Evolutionary conservation across 2,329 filamentous ascomycete species (phyloP), one percentile per base, ranked within the genome.

Genomic region (Penicillium sp.): DNA sequence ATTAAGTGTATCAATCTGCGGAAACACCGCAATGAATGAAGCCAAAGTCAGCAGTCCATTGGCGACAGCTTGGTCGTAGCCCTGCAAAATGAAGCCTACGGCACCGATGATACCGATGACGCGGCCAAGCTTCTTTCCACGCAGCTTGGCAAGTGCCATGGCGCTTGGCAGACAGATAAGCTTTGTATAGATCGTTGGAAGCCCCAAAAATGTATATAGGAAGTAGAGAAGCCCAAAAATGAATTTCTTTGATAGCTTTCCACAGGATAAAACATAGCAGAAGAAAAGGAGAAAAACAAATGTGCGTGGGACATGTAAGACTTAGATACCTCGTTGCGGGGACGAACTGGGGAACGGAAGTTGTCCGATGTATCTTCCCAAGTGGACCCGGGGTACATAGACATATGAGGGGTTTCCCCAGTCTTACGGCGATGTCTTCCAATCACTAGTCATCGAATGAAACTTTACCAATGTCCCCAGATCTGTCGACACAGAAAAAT

Each of bases 1-100:
- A 39, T 63, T 54, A 10, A 62, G 37, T 2, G 61, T 63, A 37
- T 63, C 61, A 37, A 60, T 61, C 29, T 63, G 46, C 21, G 61
- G 61, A 13, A 63, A 63, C 2, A 60, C 33, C 8, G 56, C 39
- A 41, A 63, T 60, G 22, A 63, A 63, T 9, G 61, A 61, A 22
- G 52, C 54, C 29, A 63, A n/a, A 10, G 59, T 63, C 8, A 63
- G 51, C 8, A 63, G 24, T 7, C 61, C 61, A 51, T 63, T 63
- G 9, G 56, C 50, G 24, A 63, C 59, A 31, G 61, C 61, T 46
- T 63, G 61, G 22, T 63, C 61, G 10, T 63, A 63, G 16, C 61
- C 61, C 22, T 63, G 61, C 14, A 63, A n/a, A 41, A 61, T 31
- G 26, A 63, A 63, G 10, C 59, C 61, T 5, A 63, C 56, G 11